phyloP scores from a whole-genome alignment of 2,329 filamentous ascomycete genomes.

The Phialophora verrucosa region DNA sequence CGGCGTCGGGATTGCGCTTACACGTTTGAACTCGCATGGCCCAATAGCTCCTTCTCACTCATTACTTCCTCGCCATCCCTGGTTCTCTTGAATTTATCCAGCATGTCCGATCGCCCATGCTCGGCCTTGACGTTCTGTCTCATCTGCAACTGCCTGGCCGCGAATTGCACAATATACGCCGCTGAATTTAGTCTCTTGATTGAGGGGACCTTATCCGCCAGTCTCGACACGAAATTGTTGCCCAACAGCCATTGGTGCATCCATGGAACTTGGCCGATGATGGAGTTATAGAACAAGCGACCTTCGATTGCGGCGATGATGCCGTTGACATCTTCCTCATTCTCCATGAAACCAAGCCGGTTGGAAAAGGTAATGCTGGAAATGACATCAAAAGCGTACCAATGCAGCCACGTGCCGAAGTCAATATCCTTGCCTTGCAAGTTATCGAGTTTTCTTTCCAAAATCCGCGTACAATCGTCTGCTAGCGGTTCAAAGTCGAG shows the following conservation, averaged over 20 bases:
- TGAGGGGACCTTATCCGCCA: constrained; percentile 27
- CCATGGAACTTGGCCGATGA: constrained; percentile 30
- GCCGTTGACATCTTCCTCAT: constrained; percentile 44
- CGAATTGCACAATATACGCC: constrained; percentile 32
- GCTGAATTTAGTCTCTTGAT: constrained; percentile 30
- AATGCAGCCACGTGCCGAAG: constrained; percentile 45
- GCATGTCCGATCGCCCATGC: constrained; percentile 26
- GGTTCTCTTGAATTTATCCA: constrained; percentile 30
- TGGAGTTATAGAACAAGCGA: constrained; percentile 30
- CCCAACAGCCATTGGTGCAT: constrained; percentile 29
- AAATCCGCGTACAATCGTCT: constrained; percentile 38
- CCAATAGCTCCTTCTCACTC: constrained; percentile 29
- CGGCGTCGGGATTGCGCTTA: constrained; percentile 10
- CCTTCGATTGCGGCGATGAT: constrained; percentile 42
- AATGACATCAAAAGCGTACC: constrained; percentile 48
- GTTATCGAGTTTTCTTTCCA: constrained; percentile 30
- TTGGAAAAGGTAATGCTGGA: constrained; percentile 46
- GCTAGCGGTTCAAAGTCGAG: constrained; percentile 49
- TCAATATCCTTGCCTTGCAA: constrained; percentile 38
- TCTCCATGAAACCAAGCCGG: constrained; percentile 45
- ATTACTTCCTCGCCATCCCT: constrained; percentile 33
- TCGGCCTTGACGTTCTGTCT: constrained; percentile 18
- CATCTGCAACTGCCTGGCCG: constrained; percentile 29
- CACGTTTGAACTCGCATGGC: constrained; percentile 34
- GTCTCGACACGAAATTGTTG: constrained; percentile 17